Evolutionary conservation across 208 protist genomes (phyloP).

Genomic region (Trypanosoma lewisi): DNA sequence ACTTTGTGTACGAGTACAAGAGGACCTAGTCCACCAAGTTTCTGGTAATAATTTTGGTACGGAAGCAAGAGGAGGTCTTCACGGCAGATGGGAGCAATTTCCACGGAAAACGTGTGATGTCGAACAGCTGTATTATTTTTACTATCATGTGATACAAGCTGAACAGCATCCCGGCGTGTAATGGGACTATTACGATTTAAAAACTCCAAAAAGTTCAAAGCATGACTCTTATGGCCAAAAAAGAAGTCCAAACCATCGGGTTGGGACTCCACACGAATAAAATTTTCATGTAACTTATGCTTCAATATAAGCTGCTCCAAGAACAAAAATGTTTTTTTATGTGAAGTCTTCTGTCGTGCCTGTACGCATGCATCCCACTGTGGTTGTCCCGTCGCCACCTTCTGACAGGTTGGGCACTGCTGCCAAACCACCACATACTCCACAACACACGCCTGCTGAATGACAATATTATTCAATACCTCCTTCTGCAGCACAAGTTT

Average conservation of each 20-base stretch:
- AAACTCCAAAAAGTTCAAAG: slow-evolving; percentile 97
- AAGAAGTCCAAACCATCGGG: slow-evolving; percentile 99
- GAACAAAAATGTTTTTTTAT: slow-evolving; percentile 99
- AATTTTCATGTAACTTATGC: slow-evolving; percentile 94
- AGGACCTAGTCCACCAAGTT: slow-evolving; percentile 90
- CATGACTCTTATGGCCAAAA: slow-evolving; percentile 95
- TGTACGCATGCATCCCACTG: slow-evolving; percentile 98
- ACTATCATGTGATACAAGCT: slow-evolving; percentile 97
- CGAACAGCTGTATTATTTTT: slow-evolving; percentile 98
- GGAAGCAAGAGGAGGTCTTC: slow-evolving; percentile 94
- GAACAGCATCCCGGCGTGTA: slow-evolving; percentile 90
- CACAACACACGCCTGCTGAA: slow-evolving; percentile 97
- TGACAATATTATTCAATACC: slow-evolving; percentile 92
- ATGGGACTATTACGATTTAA: slow-evolving; percentile 90
- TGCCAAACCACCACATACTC: slow-evolving; percentile 96
- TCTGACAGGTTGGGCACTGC: slow-evolving; percentile 97
- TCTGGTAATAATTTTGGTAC: slow-evolving; percentile 80
- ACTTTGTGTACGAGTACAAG: slow-evolving; percentile 94
- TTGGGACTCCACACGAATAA: slow-evolving; percentile 94
- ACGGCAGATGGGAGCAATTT: slow-evolving; percentile 98
- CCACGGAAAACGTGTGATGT: slow-evolving; percentile 97
- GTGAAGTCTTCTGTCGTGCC: slow-evolving; percentile 97
- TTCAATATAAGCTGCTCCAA: slow-evolving; percentile 99
- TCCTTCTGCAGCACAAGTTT: slow-evolving; percentile 99
- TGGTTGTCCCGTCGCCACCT: slow-evolving; percentile 94